Conservation (phyloP, 768 basidiomycete genomes). For the Tylopilus cervinicoccineus region DNA sequence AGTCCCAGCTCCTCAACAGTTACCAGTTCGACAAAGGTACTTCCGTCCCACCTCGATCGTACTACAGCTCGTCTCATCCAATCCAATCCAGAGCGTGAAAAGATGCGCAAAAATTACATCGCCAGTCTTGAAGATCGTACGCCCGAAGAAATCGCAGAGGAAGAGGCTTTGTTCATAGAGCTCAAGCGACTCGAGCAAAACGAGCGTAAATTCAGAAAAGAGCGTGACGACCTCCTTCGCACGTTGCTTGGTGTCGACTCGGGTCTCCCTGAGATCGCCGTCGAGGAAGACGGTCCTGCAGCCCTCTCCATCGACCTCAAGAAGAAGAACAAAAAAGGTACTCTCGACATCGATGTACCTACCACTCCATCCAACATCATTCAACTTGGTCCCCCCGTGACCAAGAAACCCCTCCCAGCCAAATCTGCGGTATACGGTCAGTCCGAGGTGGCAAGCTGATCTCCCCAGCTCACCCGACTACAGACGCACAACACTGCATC, state of each 20-base stretch:
- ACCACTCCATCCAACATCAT: slow-evolving; percentile 35
- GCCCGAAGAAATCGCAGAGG: slow-evolving; percentile 85
- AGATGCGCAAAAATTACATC: slow-evolving; percentile 84
- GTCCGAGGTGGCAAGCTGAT: not conserved
- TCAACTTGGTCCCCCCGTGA: slow-evolving; percentile 34
- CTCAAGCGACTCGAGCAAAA: slow-evolving; percentile 93
- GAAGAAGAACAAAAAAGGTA: slow-evolving; percentile 52
- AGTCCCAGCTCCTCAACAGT: slow-evolving; percentile 60
- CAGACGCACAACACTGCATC: slow-evolving; percentile 73
- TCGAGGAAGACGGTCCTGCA: slow-evolving; percentile 55
- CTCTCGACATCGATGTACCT: slow-evolving; percentile 32
- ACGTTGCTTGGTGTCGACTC: slow-evolving; percentile 84
- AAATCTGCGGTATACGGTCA: slow-evolving; percentile 61
- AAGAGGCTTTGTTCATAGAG: slow-evolving; percentile 92
- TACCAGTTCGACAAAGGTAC: slow-evolving; percentile 88
- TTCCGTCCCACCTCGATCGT: not conserved
- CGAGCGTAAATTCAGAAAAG: slow-evolving; percentile 82
- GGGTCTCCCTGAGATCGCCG: slow-evolving; percentile 69
- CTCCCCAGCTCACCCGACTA: slow-evolving; percentile 13
- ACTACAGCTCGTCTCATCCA: not conserved
- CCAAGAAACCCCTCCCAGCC: slow-evolving; percentile 40
- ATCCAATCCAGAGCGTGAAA: slow-evolving; percentile 67
- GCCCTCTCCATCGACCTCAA: slow-evolving; percentile 42
- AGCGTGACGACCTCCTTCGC: slow-evolving; percentile 82
- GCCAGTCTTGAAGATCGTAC: slow-evolving; percentile 85